Base-by-base conservation (phyloP, 2,329 filamentous ascomycete genomes). In the Colletotrichum chlorophyti region DNA sequence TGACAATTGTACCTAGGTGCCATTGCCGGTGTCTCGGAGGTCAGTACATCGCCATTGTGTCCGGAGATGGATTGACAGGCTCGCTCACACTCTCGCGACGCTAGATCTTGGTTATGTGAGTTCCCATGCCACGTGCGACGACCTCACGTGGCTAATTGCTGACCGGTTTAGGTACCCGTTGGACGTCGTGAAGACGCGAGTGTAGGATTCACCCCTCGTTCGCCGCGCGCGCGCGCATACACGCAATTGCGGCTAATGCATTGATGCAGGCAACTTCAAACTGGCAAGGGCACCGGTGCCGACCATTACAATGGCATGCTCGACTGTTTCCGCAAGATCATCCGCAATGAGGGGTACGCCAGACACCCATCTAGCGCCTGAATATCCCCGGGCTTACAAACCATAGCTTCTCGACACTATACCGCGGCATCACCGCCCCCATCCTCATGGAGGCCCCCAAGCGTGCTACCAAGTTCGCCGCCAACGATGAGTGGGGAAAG, bases 401-500 rank as follows among this genome's bases (percentile, higher is more conserved):
- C 43, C 24, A 21, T 67, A 95, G 91, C 60, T 88, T 91, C 76
- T 95, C 91, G 62, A 88, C 94, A 65, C 83, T 99, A 61, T 99
- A 99, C 82, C 92, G 95, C 66, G 95, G 95, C 71, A 99, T 99
- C 76, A 88, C 85, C 40, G 94, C 95, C 23, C 95, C 95, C 47
- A 98, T 99, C 71, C 84, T 98, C 66, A 99, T 99, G 94, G 94
- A 98, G 78, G 93, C 93, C 60, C 76, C 80, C 69, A 97, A 97
- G 86, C 87, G 93, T 79, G 94, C 94, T 38, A 98, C 92, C 80
- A 99, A 99, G 78, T 99, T 99, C 77, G 94, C 95, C 42, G 95
- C 95, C 78, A 99, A 99, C 78, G 95, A 99, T 74, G 91, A 94
- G 74, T 99, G 95, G 95, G 95, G 95, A 69, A 87, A 93, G 77